phyloP scores from a whole-genome alignment of 1,139 yeast genomes.

The Yamadazyma membranifaciens region DNA sequence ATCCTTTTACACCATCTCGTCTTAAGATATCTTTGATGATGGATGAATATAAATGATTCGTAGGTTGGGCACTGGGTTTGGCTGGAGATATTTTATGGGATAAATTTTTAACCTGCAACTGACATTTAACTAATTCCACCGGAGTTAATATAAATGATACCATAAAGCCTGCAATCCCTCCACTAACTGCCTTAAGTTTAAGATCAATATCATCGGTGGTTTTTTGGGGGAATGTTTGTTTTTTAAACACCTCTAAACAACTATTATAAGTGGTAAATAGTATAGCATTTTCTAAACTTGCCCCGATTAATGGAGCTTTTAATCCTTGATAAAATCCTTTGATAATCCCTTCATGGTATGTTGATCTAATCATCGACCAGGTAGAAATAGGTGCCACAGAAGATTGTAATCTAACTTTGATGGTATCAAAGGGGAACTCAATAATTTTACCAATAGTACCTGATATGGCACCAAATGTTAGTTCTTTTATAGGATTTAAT shows the following conservation, averaged over 20 bases:
- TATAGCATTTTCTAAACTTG: conserved; percentile 73
- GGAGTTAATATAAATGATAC: conserved; percentile 90
- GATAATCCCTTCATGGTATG: conserved; percentile 68
- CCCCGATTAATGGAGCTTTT: conserved; percentile 80
- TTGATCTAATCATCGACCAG: conserved; percentile 56
- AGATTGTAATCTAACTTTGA: conserved; percentile 85
- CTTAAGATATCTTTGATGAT: conserved; percentile 45
- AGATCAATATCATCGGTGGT: conserved; percentile 26
- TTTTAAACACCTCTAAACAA: conserved; percentile 70
- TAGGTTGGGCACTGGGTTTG: conserved; percentile 4
- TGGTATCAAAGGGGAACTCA: conserved; percentile 91
- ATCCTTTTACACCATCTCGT: conserved; percentile 52
- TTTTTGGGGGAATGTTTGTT: not conserved
- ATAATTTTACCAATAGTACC: conserved; percentile 83
- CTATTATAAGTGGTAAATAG: conserved; percentile 57
- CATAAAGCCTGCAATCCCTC: conserved; percentile 78
- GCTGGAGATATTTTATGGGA: conserved; percentile 6
- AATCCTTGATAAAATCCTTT: conserved; percentile 59
- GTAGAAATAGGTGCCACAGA: conserved; percentile 47
- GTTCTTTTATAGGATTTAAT: conserved; percentile 32
- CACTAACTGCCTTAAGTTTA: conserved; percentile 53
- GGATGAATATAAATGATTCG: conserved; percentile 17
- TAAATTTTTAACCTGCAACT: conserved; percentile 72
- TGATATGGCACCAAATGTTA: conserved; percentile 52
- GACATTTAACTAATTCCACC: conserved; percentile 83